Evolutionary conservation across 768 basidiomycete species (phyloP).

Genomic region (Boletus coccyginus): DNA sequence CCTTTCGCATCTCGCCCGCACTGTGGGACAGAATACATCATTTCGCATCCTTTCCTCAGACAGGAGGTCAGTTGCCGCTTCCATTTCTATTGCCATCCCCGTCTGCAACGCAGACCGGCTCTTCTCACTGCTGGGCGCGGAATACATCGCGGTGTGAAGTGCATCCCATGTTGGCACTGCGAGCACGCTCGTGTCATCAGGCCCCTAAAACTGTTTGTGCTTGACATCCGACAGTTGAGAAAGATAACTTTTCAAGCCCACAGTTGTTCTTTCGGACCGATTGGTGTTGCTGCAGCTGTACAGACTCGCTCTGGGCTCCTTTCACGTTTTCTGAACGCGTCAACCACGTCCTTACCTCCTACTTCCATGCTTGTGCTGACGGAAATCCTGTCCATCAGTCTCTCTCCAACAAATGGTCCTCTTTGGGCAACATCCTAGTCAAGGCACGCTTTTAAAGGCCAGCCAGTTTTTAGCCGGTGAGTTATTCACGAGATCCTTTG

Average conservation of each 20-base stretch:
- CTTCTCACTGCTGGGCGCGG: background rate
- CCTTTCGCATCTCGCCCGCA: constrained; percentile 70
- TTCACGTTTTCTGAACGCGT: background rate
- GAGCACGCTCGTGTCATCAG: background rate
- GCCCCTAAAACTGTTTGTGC: background rate
- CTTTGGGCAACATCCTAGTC: constrained; percentile 94
- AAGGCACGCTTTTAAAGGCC: constrained; percentile 91
- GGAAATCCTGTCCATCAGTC: constrained; percentile 46
- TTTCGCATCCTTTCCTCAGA: constrained; percentile 90
- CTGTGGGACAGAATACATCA: constrained; percentile 92
- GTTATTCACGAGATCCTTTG: constrained; percentile 11
- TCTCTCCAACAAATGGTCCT: constrained; percentile 97
- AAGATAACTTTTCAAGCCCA: background rate
- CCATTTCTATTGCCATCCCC: background rate
- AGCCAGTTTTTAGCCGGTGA: constrained; percentile 83
- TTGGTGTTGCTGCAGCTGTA: background rate
- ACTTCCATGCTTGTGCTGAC: constrained; percentile 5
- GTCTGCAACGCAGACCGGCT: background rate
- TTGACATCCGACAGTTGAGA: background rate
- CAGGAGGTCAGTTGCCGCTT: constrained; percentile 59
- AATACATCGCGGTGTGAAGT: background rate
- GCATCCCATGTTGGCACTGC: background rate
- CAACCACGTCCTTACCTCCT: background rate
- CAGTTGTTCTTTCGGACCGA: background rate
- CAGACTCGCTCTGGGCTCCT: too few species aligned